A percentile compares a stretch with the other conserved stretches of the same genome.
Conservation (phyloP, 108 stramenopile genomes). For the Discostella pseudostelligera region DNA sequence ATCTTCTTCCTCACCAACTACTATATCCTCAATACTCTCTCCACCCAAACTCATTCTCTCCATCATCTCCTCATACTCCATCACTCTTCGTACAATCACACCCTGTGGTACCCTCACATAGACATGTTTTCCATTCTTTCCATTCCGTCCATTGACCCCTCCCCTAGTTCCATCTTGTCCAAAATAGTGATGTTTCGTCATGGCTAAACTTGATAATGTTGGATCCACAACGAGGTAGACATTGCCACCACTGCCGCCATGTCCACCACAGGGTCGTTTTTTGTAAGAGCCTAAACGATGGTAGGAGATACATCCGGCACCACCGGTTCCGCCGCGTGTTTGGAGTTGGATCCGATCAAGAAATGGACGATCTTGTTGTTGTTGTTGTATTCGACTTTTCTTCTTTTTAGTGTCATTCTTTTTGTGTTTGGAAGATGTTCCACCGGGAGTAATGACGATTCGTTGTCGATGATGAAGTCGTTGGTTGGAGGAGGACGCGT, state of each 20-base stretch:
- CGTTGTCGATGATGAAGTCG: no score
- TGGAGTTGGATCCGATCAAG: slow-evolving; percentile 68
- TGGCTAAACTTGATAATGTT: slow-evolving; percentile 52
- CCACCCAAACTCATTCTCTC: slow-evolving; percentile 15
- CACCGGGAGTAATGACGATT: background rate
- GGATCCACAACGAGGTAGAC: slow-evolving; percentile 76
- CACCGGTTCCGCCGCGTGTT: slow-evolving; percentile 72
- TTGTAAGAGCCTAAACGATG: slow-evolving; percentile 56
- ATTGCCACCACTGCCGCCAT: slow-evolving; percentile 81
- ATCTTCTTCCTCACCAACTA: slow-evolving; percentile 10
- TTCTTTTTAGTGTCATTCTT: slow-evolving; percentile 19
- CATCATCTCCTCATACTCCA: slow-evolving; percentile 59
- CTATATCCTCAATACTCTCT: slow-evolving; percentile 4
- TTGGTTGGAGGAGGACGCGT: no score
- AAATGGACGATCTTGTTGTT: slow-evolving; percentile 45
- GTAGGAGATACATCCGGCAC: slow-evolving; percentile 68
- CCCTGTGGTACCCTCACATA: slow-evolving; percentile 82
- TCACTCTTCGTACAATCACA: slow-evolving; percentile 72
- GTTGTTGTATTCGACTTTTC: slow-evolving; percentile 40
- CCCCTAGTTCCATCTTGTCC: slow-evolving; percentile 69
- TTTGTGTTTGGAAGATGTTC: background rate
- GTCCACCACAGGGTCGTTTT: slow-evolving; percentile 72
- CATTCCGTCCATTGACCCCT: slow-evolving; percentile 50
- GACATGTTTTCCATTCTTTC: slow-evolving; percentile 68
- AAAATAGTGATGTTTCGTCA: slow-evolving; percentile 58